Base-by-base conservation (phyloP, 2,329 filamentous ascomycete genomes). In the Nothopassalora personata region DNA sequence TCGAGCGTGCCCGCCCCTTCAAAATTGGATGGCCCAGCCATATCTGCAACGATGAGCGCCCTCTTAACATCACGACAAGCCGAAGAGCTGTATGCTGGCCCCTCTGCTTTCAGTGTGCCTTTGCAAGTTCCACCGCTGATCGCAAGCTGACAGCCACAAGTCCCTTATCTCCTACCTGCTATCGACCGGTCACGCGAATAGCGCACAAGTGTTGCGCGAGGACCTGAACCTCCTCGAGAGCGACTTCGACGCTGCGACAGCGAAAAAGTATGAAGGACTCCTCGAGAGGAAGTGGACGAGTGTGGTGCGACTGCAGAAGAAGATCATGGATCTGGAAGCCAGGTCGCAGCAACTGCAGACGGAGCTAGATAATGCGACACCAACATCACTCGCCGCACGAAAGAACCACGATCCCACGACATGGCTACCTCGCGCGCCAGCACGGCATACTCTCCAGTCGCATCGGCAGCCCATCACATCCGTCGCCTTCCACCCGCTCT, bases 261-360 rank as follows among this genome's bases (percentile, higher is more conserved):
- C 87, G 54, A 96, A 96, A 80, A 96, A 96, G 77, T 97, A 97
- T 77, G 91, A 96, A 76, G 89, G 90, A 1, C 77, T 97, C 30
- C 77, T 97, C 66, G 93, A 97, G 81, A 97, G 96, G 83, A 97
- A 97, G 80, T 97, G 93, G 93, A 97, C 93, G 19, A 94, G 91
- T 69, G 89, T 97, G 30, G 91, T 97, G 69, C 84, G 93, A 62
- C 76, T 97, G 74, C 93, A 97, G 77, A 97, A 96, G 77, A 97
- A 96, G 89, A 95, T 97, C 71, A 91, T 97, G 86, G 93, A 97
- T 64, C 83, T 97, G 18, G 93, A 97, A 76, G 84, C 88, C 57
- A 85, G 86, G 71, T 88, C 86, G 69, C 76, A 83, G 23, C 79
- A 81, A 28, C 79, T 97, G 34, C 92, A 97, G 76, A 82, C 83